Evolutionary conservation across 1,284 basidiomycete genomes (phyloP).

Genomic region (Ceratobasidium papillatum): DNA sequence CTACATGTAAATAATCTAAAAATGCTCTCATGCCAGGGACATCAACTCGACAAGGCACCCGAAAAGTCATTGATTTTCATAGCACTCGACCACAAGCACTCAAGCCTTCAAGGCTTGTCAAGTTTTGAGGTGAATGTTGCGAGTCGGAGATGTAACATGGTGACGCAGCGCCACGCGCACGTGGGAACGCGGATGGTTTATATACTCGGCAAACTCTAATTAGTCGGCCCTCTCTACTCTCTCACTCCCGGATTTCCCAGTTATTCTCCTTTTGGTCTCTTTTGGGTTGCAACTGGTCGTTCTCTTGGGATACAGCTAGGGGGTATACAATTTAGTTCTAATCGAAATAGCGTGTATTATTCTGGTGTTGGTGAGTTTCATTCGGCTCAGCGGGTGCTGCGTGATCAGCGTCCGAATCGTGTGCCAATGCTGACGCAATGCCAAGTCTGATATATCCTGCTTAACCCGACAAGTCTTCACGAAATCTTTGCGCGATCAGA

Average conservation of each 20-base stretch:
- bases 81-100: not conserved
- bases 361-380: not conserved
- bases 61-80: no score
- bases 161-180: slow-evolving; percentile 27
- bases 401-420: not conserved
- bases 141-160: slow-evolving; percentile 23
- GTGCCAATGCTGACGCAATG: not conserved
- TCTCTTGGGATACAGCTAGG: slow-evolving; percentile 29
- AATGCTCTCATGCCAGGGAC: not conserved
- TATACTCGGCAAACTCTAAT: slow-evolving; percentile 38
- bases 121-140: not conserved
- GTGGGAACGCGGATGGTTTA: slow-evolving; percentile 38
- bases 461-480: not conserved
- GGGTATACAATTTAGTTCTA: slow-evolving; percentile 23
- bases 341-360: not conserved
- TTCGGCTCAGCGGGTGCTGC: not conserved
- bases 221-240: slow-evolving; percentile 19
- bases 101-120: no score
- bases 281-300: slow-evolving; percentile 39
- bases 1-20: no score
- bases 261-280: slow-evolving; percentile 40
- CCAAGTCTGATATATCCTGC: not conserved
- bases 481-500: not conserved
- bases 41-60: no score
- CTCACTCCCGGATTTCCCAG: slow-evolving; percentile 35